These are phyloP conservation scores for Candida michaelii DNA, from an alignment of 805 yeast species.

Conservation along the genomic window DNA sequence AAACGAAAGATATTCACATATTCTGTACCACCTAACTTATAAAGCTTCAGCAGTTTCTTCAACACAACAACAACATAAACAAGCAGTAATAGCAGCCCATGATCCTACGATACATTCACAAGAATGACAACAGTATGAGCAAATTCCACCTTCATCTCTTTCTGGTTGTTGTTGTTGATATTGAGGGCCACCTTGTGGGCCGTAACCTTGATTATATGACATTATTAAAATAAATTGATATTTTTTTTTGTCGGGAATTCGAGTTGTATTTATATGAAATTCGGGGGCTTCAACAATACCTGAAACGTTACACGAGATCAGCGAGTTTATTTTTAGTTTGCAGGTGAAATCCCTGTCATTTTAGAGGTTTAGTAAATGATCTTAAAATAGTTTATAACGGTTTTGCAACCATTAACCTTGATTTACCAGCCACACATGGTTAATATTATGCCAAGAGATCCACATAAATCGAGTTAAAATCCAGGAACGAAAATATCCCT, in stretches of 20 bases:
- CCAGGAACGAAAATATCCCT: no score
- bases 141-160: constrained; percentile 2
- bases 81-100: constrained; percentile 8
- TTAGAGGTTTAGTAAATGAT: no score
- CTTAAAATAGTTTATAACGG: no score
- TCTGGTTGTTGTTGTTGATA: constrained; percentile 5
- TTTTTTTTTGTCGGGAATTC: neutral
- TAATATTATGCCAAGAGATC: no score
- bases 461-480: no score
- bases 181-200: constrained; percentile 1
- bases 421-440: no score
- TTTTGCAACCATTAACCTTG: no score
- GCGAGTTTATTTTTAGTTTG: neutral
- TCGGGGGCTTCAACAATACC: constrained; percentile 2
- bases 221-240: no score
- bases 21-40: neutral
- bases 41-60: constrained; percentile 7
- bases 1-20: neutral
- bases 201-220: constrained; percentile 1
- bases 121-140: constrained; percentile 5
- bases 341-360: neutral
- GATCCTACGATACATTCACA: constrained; percentile 6
- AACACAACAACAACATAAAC: constrained; percentile 7
- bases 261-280: constrained; percentile 5
- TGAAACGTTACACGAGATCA: constrained; percentile 8